Base-by-base conservation (phyloP, 805 yeast species). In the Lipomyces lipofer region DNA sequence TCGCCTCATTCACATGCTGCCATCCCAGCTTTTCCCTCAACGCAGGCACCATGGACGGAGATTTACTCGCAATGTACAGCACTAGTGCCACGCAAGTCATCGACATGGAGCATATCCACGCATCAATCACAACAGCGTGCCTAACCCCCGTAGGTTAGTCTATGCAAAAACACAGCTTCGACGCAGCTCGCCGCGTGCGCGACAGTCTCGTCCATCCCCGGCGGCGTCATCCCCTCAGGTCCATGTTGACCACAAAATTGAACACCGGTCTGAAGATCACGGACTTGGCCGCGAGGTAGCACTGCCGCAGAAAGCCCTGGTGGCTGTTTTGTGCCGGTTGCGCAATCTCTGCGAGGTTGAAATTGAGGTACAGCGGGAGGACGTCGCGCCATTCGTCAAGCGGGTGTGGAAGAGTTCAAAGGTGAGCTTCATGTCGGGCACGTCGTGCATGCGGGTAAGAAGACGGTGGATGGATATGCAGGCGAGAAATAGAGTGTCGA, bases 391-490 rank as follows among this genome's bases (percentile, higher is more conserved):
- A 58, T 38, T 42, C 47, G 21, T 58, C 62, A 10, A 58, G 45
- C 42, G 55, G 62, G n/a, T n/a, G 21, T 25, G 27, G 24, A 49
- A 50, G 32, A 58, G 52, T 48, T 58, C 62, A 9, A 17, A 33
- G 9, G 56, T 50, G 7, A 58, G 47, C 5, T 21, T 45, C 33
- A 44, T 32, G 29, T 58, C 58, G 12, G 55, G 50, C 15, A 59
- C 45, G 19, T 49, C 35, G 39, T 59, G 60, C 22, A 50, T 58
- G 9, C 63, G 50, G 45, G 56, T 59, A 39, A 59, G 47, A 27
- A 59, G 54, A 13, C 63, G 46, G 10, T 59, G 55, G 32, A 56
- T 56, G 15, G 63, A 46, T 15, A 56, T 59, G 49, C 61, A 59
- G 19, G 63, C 58, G 3, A 59, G 43, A 42, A 59, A 54, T 54